Evolutionary conservation across 192 early-diverging fungal species (phyloP), one percentile per base, ranked within the genome.

Genomic region (Gonapodya sp.): DNA sequence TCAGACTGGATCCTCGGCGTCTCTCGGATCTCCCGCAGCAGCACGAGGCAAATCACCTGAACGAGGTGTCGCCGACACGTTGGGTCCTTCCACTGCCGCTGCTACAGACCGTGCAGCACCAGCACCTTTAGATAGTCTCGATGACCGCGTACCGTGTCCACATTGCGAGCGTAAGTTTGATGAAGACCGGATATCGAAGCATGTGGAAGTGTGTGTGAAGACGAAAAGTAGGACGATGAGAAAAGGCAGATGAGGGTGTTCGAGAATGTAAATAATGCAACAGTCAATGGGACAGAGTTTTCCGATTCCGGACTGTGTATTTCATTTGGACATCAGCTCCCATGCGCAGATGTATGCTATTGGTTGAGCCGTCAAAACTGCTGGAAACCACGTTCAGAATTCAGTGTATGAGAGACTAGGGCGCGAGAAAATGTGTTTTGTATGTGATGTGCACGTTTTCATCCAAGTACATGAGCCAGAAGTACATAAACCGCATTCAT

Each of bases 141-240:
- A 77, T 33, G 75, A 34, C 75, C 75, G 75, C 8, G 75, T 77
- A 33, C 75, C 75, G 75, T 77, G 75, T 33, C 75, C 75, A 33
- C 75, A 77, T 33, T 77, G 75, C 75, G 75, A 33, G 75, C 75
- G 75, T 8, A 18, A 34, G 75, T 77, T 77, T 31, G 31, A 18
- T 8, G 75, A 77, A 33, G 75, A 77, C 31, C 16, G 75, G 75
- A 33, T 34, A 8, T 16, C 16, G 75, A 77, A 77, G 75, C 75
- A 77, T 33, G 31, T 34, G 16, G 75, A 16, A 33, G 75, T 18
- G 75, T 34, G 75, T 34, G 16, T 33, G 2, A 77, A 34, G 31
- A 77, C 75, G 34, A 77, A 34, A 31, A 77, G 75, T 18, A 2
- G 75, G 75, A 64, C 46, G 24, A 64, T 64, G 46, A 64, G 46